Evolutionary conservation across 345 rosid species (phyloP).

Genomic region (Ailanthus altissimus): DNA sequence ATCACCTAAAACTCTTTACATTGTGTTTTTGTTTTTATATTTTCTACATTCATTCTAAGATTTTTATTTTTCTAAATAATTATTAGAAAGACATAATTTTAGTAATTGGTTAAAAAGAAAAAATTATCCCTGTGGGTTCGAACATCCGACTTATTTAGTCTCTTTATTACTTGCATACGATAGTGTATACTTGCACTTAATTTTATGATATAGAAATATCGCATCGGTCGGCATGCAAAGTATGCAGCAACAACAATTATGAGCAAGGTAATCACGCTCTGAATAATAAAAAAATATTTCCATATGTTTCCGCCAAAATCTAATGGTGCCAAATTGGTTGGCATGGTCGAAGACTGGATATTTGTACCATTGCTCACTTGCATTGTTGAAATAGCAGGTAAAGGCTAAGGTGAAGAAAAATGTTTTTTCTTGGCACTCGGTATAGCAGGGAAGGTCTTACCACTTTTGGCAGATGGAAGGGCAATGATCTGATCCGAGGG

Average conservation of each 20-base stretch:
- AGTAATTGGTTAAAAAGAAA: too few relatives aligned
- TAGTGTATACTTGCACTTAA: too few relatives aligned
- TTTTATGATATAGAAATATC: too few relatives aligned
- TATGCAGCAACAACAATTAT: conserved; percentile 34
- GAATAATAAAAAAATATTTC: conserved; percentile 53
- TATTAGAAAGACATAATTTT: too few relatives aligned
- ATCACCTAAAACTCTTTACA: too few relatives aligned
- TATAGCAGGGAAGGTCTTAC: conserved; percentile 83
- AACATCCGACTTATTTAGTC: too few relatives aligned
- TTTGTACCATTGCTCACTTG: not conserved
- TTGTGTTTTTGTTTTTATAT: too few relatives aligned
- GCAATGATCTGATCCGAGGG: conserved; percentile 39
- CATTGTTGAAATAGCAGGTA: conserved; percentile 17
- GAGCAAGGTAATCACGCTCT: conserved; percentile 35
- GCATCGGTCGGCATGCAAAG: conserved; percentile 41
- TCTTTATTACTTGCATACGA: too few relatives aligned
- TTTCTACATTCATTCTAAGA: too few relatives aligned
- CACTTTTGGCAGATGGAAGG: conserved; percentile 60
- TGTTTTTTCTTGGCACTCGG: conserved; percentile 44
- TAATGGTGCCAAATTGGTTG: conserved; percentile 27
- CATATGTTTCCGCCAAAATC: conserved; percentile 34
- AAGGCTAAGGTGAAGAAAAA: conserved; percentile 26
- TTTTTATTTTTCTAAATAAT: too few relatives aligned
- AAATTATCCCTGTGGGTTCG: too few relatives aligned
- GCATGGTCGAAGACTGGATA: conserved; percentile 13